Evolutionary conservation across 2,329 filamentous ascomycete species (phyloP).

Genomic region (Diaporthe australafricana): DNA sequence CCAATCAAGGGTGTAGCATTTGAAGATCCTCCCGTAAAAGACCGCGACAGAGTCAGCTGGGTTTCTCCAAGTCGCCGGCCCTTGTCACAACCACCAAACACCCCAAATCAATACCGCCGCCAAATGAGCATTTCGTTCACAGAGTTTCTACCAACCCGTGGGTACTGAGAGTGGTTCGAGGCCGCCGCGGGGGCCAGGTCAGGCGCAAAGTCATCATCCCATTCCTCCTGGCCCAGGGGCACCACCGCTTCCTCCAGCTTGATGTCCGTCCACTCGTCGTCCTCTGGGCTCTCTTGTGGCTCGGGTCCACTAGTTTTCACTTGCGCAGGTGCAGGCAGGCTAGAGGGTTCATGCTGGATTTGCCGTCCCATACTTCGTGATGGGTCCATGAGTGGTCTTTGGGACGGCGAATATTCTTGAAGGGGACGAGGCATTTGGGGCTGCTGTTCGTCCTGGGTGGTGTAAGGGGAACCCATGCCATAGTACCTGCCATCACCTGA

Average conservation of each 20-base stretch:
- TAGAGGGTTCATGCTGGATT: not conserved
- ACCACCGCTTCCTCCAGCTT: not conserved
- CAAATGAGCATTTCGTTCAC: not conserved
- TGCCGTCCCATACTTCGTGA: too few species aligned
- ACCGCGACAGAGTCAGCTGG: too few species aligned
- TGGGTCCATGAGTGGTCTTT: too few species aligned
- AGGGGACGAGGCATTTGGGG: too few species aligned
- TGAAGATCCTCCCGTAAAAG: too few species aligned
- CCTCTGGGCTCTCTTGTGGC: not conserved
- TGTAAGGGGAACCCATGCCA: too few species aligned
- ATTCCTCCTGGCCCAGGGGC: not conserved
- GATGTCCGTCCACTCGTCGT: not conserved
- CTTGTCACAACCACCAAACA: too few species aligned
- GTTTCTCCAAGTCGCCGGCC: too few species aligned
- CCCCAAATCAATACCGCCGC: not conserved
- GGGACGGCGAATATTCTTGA: too few species aligned
- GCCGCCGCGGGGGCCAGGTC: not conserved
- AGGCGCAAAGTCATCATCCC: not conserved
- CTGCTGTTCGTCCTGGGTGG: too few species aligned
- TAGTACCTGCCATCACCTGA: too few species aligned
- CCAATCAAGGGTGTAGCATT: too few species aligned
- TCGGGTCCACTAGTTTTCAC: not conserved
- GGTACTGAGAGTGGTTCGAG: not conserved
- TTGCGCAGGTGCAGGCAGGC: not conserved
- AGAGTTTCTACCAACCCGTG: not conserved